Base-by-base conservation (phyloP, 176 grass and related monocot genomes). In the Oryza brachyantha region DNA sequence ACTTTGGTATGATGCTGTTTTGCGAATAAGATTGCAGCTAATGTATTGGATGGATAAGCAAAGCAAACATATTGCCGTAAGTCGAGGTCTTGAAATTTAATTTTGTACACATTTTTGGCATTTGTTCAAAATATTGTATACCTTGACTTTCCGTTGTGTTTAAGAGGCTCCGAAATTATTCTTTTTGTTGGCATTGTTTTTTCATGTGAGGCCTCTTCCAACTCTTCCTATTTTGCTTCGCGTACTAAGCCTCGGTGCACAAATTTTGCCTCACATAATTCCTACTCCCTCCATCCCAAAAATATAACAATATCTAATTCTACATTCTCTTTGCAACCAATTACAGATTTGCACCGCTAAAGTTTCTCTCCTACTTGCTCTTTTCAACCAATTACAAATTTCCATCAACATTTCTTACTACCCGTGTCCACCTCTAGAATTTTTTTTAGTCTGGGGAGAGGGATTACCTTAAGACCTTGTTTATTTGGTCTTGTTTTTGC, bases 21-120 rank as follows among this genome's bases (percentile, higher is more conserved):
- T 74, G 64, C 82, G 96, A 88, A 98, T 98, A 79, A 98, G 92
- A 85, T 80, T n/a, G n/a, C 87, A 81, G 50, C 89, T 98, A 54
- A 88, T 90, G 84, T 80, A 91, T 86, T 98, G 92, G 96, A 94
- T 98, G 86, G 96, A 98, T 25, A 98, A 98, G 79, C 91, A 94
- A 77, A 98, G 80, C 88, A 98, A 98, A 71, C 96, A 98, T 73
- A 82, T 94, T 82, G 79, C 92, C 80, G 96, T 97, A 89, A 97
- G 91, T 94, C 80, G 41, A 64, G 85, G 42, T 22, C 68, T 84
- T 67, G 24, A 29, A 61, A 72, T 72, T 77, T 83, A 41, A 24
- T 76, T 71, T 48, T 70, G 17, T 74, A 29, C 61, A 64, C 61
- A 64, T 70, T 59, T 67, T 52, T 52, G 48, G 13, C 45, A 50